A percentile compares a stretch with the other conserved stretches of the same genome.
These are phyloP conservation scores for Phaeosphaeria sp. DNA, from an alignment of 2,329 filamentous ascomycete genomes.

Conservation along the genomic window DNA sequence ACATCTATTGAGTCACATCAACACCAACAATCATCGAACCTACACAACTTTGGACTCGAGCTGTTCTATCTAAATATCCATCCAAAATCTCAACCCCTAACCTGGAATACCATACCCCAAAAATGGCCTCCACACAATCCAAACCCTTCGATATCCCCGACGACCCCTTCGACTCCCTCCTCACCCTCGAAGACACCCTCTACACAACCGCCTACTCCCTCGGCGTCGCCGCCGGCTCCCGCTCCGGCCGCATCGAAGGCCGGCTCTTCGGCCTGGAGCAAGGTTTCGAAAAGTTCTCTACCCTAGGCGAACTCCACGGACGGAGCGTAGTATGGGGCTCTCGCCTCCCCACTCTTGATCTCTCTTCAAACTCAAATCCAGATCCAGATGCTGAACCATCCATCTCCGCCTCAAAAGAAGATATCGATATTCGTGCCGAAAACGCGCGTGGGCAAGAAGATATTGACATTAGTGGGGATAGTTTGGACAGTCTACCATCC, in stretches of 20 bases:
- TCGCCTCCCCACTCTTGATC: conserved; percentile 62
- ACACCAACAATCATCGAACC: neutral
- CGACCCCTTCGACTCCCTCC: conserved; percentile 63
- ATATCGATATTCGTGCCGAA: too few species aligned
- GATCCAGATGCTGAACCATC: too few species aligned
- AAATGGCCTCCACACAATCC: conserved; percentile 10
- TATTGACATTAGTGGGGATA: too few species aligned
- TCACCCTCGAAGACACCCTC: conserved; percentile 71
- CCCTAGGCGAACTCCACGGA: conserved; percentile 79
- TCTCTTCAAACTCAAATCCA: too few species aligned
- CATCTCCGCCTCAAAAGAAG: too few species aligned
- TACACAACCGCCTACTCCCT: conserved; percentile 82
- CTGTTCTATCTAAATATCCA: too few species aligned
- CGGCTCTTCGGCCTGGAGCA: conserved; percentile 89
- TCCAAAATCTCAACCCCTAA: too few species aligned
- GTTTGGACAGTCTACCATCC: conserved; percentile 57
- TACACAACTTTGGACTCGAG: too few species aligned
- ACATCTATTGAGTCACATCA: too few species aligned
- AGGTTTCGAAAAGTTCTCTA: conserved; percentile 89
- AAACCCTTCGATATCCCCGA: conserved; percentile 8
- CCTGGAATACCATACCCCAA: neutral
- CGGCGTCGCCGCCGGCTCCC: conserved; percentile 76
- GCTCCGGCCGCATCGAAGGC: conserved; percentile 84
- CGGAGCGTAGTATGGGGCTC: conserved; percentile 85
- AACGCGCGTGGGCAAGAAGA: too few species aligned